Evolutionary conservation across 1,284 basidiomycete genomes (phyloP).

Genomic region (Grifola frondosa): DNA sequence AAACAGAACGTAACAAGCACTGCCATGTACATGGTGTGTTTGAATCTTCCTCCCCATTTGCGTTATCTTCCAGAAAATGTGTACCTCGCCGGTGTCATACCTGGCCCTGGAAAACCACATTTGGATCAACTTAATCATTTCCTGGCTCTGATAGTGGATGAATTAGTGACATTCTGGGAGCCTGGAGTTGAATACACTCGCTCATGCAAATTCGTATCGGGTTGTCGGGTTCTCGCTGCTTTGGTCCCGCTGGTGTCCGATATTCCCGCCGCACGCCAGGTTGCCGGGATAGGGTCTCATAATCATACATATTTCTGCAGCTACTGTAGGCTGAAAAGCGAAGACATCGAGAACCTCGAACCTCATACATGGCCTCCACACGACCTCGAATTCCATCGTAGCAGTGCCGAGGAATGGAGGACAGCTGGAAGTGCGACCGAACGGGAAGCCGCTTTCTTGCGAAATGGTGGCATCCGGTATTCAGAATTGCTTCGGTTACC

Average conservation of each 20-base stretch:
- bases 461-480: slow-evolving; percentile 24
- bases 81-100: slow-evolving; percentile 32
- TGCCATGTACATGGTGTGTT: slow-evolving; percentile 25
- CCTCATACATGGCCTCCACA: slow-evolving; percentile 19
- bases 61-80: slow-evolving; percentile 30
- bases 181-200: slow-evolving; percentile 29
- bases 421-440: slow-evolving; percentile 6
- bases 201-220: slow-evolving; percentile 27
- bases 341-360: slow-evolving; percentile 32
- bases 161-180: slow-evolving; percentile 32
- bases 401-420: slow-evolving; percentile 21
- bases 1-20: slow-evolving; percentile 14
- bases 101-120: slow-evolving; percentile 36
- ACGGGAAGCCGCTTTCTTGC: slow-evolving; percentile 1
- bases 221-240: slow-evolving; percentile 25
- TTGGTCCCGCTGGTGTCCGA: slow-evolving; percentile 34
- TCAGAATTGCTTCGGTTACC: slow-evolving; percentile 25
- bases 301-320: slow-evolving; percentile 32
- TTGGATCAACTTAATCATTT: slow-evolving; percentile 35
- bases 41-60: slow-evolving; percentile 30
- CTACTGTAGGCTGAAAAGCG: slow-evolving; percentile 26
- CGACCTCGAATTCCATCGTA: slow-evolving; percentile 16
- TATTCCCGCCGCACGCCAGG: slow-evolving; percentile 35
- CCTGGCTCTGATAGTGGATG: slow-evolving; percentile 35
- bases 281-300: slow-evolving; percentile 32